Evolutionary conservation across 2,329 filamentous ascomycete genomes (phyloP).

Genomic region (Talaromyces albobiverticillius): DNA sequence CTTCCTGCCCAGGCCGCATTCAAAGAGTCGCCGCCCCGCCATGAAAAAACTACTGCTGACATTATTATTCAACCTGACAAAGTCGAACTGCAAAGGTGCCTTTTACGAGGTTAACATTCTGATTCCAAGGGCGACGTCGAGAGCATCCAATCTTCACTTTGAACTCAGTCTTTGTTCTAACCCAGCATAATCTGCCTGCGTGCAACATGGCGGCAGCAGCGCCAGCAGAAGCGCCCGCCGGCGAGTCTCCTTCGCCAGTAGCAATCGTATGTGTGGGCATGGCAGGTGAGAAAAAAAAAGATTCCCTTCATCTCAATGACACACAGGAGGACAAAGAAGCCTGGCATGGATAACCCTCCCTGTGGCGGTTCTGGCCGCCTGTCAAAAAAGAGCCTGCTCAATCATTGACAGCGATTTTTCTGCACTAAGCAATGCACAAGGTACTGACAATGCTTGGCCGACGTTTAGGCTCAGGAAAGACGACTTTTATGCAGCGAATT

Average conservation of each 20-base stretch:
- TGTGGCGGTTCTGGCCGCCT: background rate
- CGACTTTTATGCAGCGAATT: slow-evolving; percentile 99
- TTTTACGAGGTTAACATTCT: background rate
- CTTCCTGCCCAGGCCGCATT: slow-evolving; percentile 18
- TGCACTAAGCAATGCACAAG: background rate
- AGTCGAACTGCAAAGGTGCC: background rate
- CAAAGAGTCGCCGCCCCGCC: slow-evolving; percentile 18
- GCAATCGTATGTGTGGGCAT: slow-evolving; percentile 94
- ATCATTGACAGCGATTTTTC: background rate
- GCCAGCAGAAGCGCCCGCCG: slow-evolving; percentile 28
- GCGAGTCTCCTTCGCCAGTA: slow-evolving; percentile 53
- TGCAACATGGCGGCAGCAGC: slow-evolving; percentile 6
- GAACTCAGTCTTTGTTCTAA: background rate
- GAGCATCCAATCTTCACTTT: background rate
- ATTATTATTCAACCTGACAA: slow-evolving; percentile 16
- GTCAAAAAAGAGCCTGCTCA: background rate
- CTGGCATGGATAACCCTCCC: background rate
- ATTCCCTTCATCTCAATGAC: background rate
- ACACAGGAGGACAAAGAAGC: background rate
- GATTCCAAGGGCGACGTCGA: background rate
- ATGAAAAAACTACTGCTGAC: slow-evolving; percentile 19
- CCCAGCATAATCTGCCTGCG: background rate
- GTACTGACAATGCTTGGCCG: slow-evolving; percentile 7
- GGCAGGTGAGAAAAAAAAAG: slow-evolving; percentile 62
- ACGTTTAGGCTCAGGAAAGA: slow-evolving; percentile 79